phyloP scores from a whole-genome alignment of 2,329 filamentous ascomycete genomes.

The Alternaria triticimaculans region DNA sequence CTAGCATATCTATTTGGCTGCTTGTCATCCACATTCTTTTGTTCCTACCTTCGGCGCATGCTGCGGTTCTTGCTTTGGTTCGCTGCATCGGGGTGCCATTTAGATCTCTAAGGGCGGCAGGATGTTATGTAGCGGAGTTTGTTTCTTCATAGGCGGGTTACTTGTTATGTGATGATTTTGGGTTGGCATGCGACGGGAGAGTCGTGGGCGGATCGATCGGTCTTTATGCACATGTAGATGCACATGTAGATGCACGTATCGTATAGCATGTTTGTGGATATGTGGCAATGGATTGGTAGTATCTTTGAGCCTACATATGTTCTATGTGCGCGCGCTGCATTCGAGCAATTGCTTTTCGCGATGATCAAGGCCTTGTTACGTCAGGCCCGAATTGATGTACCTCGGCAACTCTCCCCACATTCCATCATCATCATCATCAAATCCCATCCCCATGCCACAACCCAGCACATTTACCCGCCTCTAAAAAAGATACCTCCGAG shows the following conservation, averaged over 20 bases:
- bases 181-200: not conserved
- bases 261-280: not conserved
- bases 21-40: not conserved
- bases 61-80: not conserved
- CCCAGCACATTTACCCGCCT: too few species aligned
- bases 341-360: not conserved
- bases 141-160: not conserved
- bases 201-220: not conserved
- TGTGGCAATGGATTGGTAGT: not conserved
- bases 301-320: too few species aligned
- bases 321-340: too few species aligned
- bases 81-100: not conserved
- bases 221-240: not conserved
- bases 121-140: not conserved
- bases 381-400: not conserved
- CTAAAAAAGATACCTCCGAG: not conserved
- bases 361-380: not conserved
- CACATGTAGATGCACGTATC: not conserved
- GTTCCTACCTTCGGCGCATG: not conserved
- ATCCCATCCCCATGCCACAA: too few species aligned
- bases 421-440: not conserved
- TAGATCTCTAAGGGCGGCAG: not conserved
- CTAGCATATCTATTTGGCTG: not conserved
- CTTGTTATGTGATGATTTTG: not conserved
- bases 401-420: constrained; percentile 1